Conservation (phyloP, 345 rosid species). For the Eucalyptus cloeziana region DNA sequence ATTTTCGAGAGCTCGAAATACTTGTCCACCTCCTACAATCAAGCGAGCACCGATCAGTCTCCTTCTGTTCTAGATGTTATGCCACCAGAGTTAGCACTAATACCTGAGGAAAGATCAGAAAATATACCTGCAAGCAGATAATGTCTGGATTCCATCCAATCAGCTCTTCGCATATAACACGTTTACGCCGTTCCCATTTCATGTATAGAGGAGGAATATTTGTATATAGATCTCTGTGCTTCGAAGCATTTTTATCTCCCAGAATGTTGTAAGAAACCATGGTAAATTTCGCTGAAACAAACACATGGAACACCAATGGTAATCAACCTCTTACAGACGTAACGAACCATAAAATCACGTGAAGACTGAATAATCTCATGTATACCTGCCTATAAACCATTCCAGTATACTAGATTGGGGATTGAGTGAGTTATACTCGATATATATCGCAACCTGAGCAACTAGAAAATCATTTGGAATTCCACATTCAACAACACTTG, state of each 20-base stretch:
- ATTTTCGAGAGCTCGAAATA: constrained; percentile 39
- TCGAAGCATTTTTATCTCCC: constrained; percentile 54
- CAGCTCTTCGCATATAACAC: constrained; percentile 50
- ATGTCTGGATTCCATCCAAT: constrained; percentile 49
- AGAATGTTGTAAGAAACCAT: constrained; percentile 69
- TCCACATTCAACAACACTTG: neutral
- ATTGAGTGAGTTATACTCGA: neutral
- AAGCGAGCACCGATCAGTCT: neutral
- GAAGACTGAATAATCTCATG: neutral
- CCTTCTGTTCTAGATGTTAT: neutral
- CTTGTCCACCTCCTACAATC: constrained; percentile 69
- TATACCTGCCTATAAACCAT: neutral
- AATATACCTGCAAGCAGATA: constrained; percentile 60
- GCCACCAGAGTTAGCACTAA: neutral
- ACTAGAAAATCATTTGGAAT: neutral
- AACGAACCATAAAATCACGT: neutral
- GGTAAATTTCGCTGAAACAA: constrained; percentile 37
- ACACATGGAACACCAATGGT: neutral
- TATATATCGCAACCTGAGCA: neutral
- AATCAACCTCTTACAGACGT: neutral
- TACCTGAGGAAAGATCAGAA: neutral
- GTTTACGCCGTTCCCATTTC: constrained; percentile 61
- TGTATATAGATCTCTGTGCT: constrained; percentile 50
- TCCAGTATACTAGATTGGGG: neutral
- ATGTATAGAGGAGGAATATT: constrained; percentile 41